phyloP scores from a whole-genome alignment of 2,329 filamentous ascomycete species.

The Fusarium sp. region DNA sequence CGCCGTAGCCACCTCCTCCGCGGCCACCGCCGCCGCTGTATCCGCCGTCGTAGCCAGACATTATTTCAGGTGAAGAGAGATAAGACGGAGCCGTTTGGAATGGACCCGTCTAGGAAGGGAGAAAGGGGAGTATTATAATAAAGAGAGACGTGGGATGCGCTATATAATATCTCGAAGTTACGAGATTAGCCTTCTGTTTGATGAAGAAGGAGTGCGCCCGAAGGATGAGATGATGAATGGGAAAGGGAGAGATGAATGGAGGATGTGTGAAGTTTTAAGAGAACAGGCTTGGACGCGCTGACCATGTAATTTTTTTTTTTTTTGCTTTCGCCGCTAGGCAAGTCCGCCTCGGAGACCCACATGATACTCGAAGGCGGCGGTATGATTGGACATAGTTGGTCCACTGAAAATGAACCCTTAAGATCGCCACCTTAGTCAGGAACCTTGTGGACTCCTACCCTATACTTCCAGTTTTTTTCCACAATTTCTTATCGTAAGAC shows the following conservation, averaged over 20 bases:
- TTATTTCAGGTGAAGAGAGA: slow-evolving; percentile 42
- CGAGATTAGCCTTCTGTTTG: slow-evolving; percentile 35
- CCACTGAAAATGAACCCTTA: slow-evolving; percentile 13
- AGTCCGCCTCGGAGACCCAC: slow-evolving; percentile 25
- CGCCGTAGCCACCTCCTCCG: slow-evolving; percentile 46
- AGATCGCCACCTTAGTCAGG: slow-evolving; percentile 25
- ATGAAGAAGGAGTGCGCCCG: slow-evolving; percentile 44
- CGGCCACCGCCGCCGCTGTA: slow-evolving; percentile 46
- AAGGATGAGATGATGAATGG: slow-evolving; percentile 41
- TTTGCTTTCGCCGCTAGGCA: slow-evolving; percentile 44
- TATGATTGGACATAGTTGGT: background rate
- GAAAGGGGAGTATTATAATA: slow-evolving; percentile 14
- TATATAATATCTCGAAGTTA: slow-evolving; percentile 29
- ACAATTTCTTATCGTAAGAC: background rate
- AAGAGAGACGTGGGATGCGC: slow-evolving; percentile 36
- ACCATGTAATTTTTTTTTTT: slow-evolving; percentile 38
- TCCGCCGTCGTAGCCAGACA: slow-evolving; percentile 54
- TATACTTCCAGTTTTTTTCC: background rate
- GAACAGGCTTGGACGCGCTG: slow-evolving; percentile 32
- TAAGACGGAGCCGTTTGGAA: slow-evolving; percentile 23
- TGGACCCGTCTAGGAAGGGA: slow-evolving; percentile 22
- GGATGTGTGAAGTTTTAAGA: slow-evolving; percentile 43
- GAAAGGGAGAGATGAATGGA: slow-evolving; percentile 32
- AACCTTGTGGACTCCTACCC: slow-evolving; percentile 7
- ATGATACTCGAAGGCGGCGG: too few relatives aligned